A percentile compares a stretch with the other conserved stretches of the same genome.
Conservation (phyloP, 2,329 filamentous ascomycete species). For the Paraphaeosphaeria minitans region DNA sequence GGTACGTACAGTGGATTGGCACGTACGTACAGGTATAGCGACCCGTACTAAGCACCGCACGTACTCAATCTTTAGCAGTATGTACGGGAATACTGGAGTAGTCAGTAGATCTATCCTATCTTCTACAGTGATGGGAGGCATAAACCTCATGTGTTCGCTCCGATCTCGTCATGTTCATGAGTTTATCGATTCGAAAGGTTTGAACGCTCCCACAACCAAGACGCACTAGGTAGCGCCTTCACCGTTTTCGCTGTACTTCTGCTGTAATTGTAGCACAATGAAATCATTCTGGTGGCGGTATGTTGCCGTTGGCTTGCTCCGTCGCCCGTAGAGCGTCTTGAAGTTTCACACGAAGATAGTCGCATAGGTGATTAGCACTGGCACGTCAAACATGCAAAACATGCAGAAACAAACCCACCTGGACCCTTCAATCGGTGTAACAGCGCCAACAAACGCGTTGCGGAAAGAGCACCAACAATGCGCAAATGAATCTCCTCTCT, state of each 20-base stretch:
- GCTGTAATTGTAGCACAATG: not conserved
- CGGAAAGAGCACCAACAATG: too few relatives aligned
- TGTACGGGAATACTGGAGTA: too few relatives aligned
- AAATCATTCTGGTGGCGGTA: not conserved
- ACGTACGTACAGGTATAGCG: too few relatives aligned
- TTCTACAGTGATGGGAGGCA: too few relatives aligned
- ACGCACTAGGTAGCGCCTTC: not conserved
- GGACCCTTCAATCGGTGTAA: not conserved
- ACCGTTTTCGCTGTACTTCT: not conserved
- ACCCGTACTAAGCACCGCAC: too few relatives aligned
- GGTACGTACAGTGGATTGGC: too few relatives aligned
- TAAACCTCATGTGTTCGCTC: too few relatives aligned
- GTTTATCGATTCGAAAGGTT: too few relatives aligned
- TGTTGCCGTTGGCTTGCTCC: not conserved
- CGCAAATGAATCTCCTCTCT: too few relatives aligned
- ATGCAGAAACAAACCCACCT: not conserved
- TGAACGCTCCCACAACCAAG: not conserved
- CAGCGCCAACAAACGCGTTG: not conserved
- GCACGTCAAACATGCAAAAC: not conserved
- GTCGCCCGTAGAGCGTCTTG: not conserved
- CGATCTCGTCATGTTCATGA: too few relatives aligned
- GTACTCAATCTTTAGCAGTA: too few relatives aligned
- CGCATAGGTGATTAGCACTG: not conserved
- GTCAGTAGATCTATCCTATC: too few relatives aligned
- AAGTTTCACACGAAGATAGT: not conserved